phyloP scores from a whole-genome alignment of 2,329 filamentous ascomycete species.

The Colletotrichum gloeosporioides region DNA sequence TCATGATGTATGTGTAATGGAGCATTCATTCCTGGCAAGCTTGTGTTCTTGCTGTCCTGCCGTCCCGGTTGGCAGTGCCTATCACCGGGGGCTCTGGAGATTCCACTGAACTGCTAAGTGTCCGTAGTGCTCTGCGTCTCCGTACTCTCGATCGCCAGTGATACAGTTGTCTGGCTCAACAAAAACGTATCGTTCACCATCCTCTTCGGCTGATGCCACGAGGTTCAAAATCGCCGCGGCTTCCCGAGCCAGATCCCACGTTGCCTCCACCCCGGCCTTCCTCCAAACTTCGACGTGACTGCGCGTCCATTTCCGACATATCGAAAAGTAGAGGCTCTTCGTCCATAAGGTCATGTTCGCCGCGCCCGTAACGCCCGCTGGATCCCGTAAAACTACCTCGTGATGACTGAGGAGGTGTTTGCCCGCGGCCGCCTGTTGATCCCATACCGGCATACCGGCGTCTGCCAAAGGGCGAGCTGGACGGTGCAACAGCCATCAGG shows the following conservation, averaged over 20 bases:
- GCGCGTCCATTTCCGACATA: conserved; percentile 72
- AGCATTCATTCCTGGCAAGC: background rate
- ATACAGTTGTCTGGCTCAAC: background rate
- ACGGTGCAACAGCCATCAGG: conserved; percentile 42
- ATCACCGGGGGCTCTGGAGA: background rate
- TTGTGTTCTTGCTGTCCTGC: background rate
- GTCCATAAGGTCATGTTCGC: conserved; percentile 58
- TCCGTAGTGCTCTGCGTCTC: background rate
- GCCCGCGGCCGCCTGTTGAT: conserved; percentile 36
- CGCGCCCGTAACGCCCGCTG: conserved; percentile 40
- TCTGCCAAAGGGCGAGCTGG: conserved; percentile 51
- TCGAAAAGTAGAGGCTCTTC: conserved; percentile 77
- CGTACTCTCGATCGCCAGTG: background rate
- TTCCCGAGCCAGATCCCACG: conserved; percentile 37
- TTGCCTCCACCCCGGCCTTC: conserved; percentile 49
- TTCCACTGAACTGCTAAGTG: background rate
- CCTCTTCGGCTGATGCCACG: conserved; percentile 39
- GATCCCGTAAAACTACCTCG: conserved; percentile 52
- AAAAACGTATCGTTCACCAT: conserved; percentile 32
- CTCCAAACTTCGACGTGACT: conserved; percentile 63
- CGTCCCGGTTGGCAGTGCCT: background rate
- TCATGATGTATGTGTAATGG: background rate
- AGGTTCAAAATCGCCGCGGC: conserved; percentile 45
- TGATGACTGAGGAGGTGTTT: conserved; percentile 49
- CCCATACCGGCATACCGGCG: conserved; percentile 51